Base-by-base conservation (phyloP, 139 green algal genomes). In the Limnomonas spitsbergensis region DNA sequence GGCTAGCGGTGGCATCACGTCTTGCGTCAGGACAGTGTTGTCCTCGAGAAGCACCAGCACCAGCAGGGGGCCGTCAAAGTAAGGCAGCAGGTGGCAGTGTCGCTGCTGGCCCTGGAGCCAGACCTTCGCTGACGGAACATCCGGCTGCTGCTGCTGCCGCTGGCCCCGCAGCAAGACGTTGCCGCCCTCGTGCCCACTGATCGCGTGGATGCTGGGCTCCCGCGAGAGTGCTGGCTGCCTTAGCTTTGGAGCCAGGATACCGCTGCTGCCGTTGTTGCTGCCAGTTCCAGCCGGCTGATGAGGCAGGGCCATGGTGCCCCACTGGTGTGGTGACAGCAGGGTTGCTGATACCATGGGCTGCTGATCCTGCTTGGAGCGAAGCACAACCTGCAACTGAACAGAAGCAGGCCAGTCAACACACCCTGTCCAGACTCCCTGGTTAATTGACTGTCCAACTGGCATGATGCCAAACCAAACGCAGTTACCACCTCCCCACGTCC, bases 81-180 rank as follows among this genome's bases (percentile, higher is more conserved):
- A 74, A 6, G 68, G 68, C 68, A 74, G 68, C 68, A 74, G 68
- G 7, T 39, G 35, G 56, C 56, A 70, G 56, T 32, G 56, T 20
- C 29, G 9, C 56, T 32, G 14, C 29, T 35, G 29, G 9, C 14
- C 56, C 56, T 70, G 56, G 4, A 70, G 29, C 56, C 35, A 74
- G 29, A 47, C 35, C 24, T 74, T 26, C 35, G 35, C 7, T 9
- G 29, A 4, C 35, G 9, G 68, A 26, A 74, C 24, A 14, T 31
- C 14, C 4, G 35, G 9, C 68, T 74, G 68, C 68, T 9, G 35
- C 68, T 53, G 68, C 68, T 32, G 68, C 29, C 14, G 36, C 35
- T 42, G 35, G 36, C 4, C 35, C 6, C 24, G 68, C 35, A 29
- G 36, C 35, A 74, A 20, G 61, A 34, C 24, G 29, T 39, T 34